Base-by-base conservation (phyloP, 257 asterid species). In the Linderniella brevidens region DNA sequence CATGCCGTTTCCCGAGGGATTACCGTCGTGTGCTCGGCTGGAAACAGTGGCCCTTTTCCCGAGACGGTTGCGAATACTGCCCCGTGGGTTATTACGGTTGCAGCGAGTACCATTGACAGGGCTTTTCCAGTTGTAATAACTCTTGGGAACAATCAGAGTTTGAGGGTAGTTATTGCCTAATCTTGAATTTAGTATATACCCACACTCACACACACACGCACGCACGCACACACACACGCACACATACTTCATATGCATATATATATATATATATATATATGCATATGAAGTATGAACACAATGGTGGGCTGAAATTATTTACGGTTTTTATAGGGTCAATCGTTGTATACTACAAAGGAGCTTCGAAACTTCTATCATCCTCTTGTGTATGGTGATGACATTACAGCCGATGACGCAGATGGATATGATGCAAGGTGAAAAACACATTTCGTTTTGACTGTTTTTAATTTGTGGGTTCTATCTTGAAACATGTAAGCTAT, bases 41-140 rank as follows among this genome's bases (percentile, higher is more conserved):
- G 79, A 16, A 70, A 64, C 35, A 53, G 55, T 12, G 60, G 72
- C 11, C 68, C 72, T 14, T 60, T 50, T 49, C 57, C 65, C 25
- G 59, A 61, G 68, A 67, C 69, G 5, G 59, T 61, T 35, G 64
- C 17, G 19, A 61, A 72, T 46, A 62, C 62, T 39, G 71, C 62
- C 52, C 72, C 65, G 0, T 72, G 63, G 71, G 35, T 63, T 67
- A 61, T 64, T n/a, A 64, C 60, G 4, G 68, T 68, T 10, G 72
- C 60, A 14, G 68, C 66, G 32, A 64, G 56, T 15, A 38, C 67
- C 36, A 52, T 50, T 11, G 68, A 58, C 48, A 45, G 53, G 50
- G 49, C 56, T 40, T 65, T 65, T 35, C 69, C 64, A 13, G 46
- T 60, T 40, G 17, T 17, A 43, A 17, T 69, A 8, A 65, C 68